Evolutionary conservation across 1,139 yeast species (phyloP).

Genomic region (Yamadazyma epiphylla): DNA sequence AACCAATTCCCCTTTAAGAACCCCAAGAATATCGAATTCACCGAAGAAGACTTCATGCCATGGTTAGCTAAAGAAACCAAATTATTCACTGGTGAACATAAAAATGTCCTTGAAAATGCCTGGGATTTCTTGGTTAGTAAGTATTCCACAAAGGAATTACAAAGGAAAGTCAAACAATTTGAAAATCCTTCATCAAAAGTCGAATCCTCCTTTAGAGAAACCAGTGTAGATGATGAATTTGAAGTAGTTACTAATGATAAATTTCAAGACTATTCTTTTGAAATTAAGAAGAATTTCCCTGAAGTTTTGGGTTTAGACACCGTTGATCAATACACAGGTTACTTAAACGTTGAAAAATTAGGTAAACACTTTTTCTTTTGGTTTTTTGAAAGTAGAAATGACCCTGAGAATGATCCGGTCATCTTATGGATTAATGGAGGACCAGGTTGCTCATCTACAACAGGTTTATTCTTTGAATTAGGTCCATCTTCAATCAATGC

Average conservation of each 20-base stretch:
- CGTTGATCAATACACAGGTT: constrained; percentile 63
- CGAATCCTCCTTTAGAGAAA: not conserved
- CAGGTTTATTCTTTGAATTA: constrained; percentile 88
- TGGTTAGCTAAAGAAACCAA: no score
- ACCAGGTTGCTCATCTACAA: constrained; percentile 86
- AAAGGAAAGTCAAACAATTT: constrained; percentile 17
- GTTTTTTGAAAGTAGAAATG: constrained; percentile 89
- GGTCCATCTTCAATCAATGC: constrained; percentile 78
- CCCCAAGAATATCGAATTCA: no score
- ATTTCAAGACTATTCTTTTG: constrained; percentile 33
- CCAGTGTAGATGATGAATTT: constrained; percentile 10
- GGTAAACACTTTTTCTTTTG: constrained; percentile 82
- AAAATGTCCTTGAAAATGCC: constrained; percentile 12
- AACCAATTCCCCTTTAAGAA: no score
- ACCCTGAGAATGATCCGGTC: constrained; percentile 80
- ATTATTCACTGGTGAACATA: constrained; percentile 4
- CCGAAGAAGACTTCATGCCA: no score
- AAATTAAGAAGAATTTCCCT: constrained; percentile 41
- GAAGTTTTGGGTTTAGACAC: constrained; percentile 47
- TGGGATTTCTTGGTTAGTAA: constrained; percentile 24
- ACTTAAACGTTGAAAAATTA: constrained; percentile 50
- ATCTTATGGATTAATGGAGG: constrained; percentile 90
- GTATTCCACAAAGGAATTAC: constrained; percentile 15
- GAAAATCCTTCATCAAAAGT: constrained; percentile 7
- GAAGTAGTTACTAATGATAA: constrained; percentile 20